phyloP scores from a whole-genome alignment of 305 asterid genomes.

The Rubia peregrina region DNA sequence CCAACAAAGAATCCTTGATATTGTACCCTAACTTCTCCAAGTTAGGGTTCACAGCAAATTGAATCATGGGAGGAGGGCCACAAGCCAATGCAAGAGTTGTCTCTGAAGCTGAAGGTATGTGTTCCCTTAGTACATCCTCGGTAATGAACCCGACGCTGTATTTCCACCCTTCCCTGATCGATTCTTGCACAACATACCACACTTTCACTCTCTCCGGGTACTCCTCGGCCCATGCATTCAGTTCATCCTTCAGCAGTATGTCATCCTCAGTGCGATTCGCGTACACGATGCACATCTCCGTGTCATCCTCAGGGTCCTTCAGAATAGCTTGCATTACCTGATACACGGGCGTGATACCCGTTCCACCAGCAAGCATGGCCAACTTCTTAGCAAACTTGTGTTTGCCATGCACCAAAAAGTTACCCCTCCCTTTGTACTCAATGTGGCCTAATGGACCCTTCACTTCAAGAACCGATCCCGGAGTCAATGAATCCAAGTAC shows the following conservation, averaged over 20 bases:
- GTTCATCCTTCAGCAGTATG: conserved; percentile 55
- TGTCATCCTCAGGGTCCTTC: conserved; percentile 62
- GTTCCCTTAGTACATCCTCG: conserved; percentile 53
- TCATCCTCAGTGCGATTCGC: conserved; percentile 90
- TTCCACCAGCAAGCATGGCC: conserved; percentile 87
- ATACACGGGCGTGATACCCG: conserved; percentile 81
- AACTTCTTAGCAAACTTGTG: conserved; percentile 51
- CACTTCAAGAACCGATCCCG: conserved; percentile 51
- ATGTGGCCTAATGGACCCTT: conserved; percentile 95
- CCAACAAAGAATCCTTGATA: conserved; percentile 54
- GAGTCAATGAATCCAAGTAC: conserved; percentile 40
- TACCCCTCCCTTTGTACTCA: conserved; percentile 62
- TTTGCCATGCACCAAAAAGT: conserved; percentile 54
- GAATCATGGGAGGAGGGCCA: conserved; percentile 97
- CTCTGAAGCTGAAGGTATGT: conserved; percentile 50
- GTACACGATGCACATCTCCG: conserved; percentile 69
- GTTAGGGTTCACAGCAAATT: conserved; percentile 76
- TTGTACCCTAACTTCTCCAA: conserved; percentile 91
- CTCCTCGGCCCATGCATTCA: conserved; percentile 70
- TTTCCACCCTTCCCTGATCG: conserved; percentile 48
- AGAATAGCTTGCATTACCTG: conserved; percentile 83
- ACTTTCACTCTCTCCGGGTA: conserved; percentile 56
- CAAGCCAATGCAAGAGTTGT: conserved; percentile 63
- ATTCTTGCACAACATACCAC: conserved; percentile 73
- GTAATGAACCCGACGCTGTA: conserved; percentile 59